Conservation (phyloP, 2,329 filamentous ascomycete genomes). For the Ophiocordyceps camponoti-rufipedis region DNA sequence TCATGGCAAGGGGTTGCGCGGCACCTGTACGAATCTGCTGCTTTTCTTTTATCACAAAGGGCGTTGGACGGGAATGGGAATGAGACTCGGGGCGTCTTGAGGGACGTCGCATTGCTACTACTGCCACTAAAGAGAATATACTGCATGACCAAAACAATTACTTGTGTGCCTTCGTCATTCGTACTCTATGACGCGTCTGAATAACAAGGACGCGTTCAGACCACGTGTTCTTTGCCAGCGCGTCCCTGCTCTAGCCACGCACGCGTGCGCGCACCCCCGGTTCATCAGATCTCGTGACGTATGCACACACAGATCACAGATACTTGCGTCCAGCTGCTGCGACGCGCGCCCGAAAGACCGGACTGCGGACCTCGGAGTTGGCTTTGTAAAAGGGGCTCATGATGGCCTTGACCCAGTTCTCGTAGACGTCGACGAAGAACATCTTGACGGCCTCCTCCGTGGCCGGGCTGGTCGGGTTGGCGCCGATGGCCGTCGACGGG, state of each 20-base stretch:
- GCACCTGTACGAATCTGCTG: not conserved
- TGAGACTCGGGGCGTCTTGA: slow-evolving; percentile 14
- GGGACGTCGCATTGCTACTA: slow-evolving; percentile 7
- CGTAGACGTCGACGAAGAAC: slow-evolving; percentile 91
- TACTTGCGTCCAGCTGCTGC: slow-evolving; percentile 85
- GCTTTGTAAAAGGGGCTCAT: slow-evolving; percentile 93
- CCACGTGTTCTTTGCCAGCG: too few relatives aligned
- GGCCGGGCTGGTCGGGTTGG: slow-evolving; percentile 73
- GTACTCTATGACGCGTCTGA: not conserved
- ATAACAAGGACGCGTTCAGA: too few relatives aligned
- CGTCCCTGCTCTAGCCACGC: too few relatives aligned
- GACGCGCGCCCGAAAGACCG: slow-evolving; percentile 68
- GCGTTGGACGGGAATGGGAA: slow-evolving; percentile 14
- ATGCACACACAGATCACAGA: slow-evolving; percentile 26
- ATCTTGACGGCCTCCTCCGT: slow-evolving; percentile 91
- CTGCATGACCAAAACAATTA: slow-evolving; percentile 2
- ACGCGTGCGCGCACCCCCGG: too few relatives aligned
- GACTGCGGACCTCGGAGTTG: slow-evolving; percentile 72
- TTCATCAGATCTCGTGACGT: too few relatives aligned
- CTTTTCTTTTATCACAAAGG: slow-evolving; percentile 3
- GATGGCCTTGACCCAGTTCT: slow-evolving; percentile 88
- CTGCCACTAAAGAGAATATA: slow-evolving; percentile 4
- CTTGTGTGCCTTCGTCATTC: not conserved
- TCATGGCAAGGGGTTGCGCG: not conserved
- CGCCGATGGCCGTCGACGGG: slow-evolving; percentile 52